Conservation (phyloP, 176 grass and related monocot genomes). For the Bonia amplexicaulis region DNA sequence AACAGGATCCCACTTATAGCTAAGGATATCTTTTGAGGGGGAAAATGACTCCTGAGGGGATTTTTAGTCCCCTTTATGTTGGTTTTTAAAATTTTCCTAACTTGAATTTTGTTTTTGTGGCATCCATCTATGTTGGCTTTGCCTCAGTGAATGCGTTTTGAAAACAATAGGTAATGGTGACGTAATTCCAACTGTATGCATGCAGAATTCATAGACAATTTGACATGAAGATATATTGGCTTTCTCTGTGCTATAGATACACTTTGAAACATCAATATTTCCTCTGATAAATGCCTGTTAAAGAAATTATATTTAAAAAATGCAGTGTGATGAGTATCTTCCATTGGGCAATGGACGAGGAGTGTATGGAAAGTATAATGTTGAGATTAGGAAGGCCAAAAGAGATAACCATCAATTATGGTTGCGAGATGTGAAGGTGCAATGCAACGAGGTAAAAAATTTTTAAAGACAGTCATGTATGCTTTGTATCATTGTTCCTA, state of each 20-base stretch:
- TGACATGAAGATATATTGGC: not conserved
- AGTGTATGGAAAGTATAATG: slow-evolving; percentile 70
- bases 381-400: slow-evolving; percentile 39
- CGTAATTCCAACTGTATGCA: not conserved
- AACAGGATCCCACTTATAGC: not conserved
- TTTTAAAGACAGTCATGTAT: slow-evolving; percentile 2
- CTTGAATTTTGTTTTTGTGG: not conserved
- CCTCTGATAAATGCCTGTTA: not conserved
- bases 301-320: slow-evolving; percentile 28
- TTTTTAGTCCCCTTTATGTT: not conserved
- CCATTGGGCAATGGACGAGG: slow-evolving; percentile 29
- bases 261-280: slow-evolving; percentile 25
- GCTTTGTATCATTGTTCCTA: slow-evolving; percentile 3
- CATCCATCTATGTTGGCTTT: not conserved
- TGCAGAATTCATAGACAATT: not conserved
- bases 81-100: not conserved
- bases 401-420: slow-evolving; percentile 47
- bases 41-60: not conserved
- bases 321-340: slow-evolving; percentile 92
- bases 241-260: not conserved
- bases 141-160: not conserved
- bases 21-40: not conserved
- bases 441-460: slow-evolving; percentile 54
- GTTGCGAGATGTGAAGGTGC: slow-evolving; percentile 67
- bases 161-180: not conserved